Percentiles rank a stretch among this genome's conserved stretches.
These are phyloP conservation scores for Avena sativa DNA, from an alignment of 176 grass and related monocot species.

Conservation along the genomic window DNA sequence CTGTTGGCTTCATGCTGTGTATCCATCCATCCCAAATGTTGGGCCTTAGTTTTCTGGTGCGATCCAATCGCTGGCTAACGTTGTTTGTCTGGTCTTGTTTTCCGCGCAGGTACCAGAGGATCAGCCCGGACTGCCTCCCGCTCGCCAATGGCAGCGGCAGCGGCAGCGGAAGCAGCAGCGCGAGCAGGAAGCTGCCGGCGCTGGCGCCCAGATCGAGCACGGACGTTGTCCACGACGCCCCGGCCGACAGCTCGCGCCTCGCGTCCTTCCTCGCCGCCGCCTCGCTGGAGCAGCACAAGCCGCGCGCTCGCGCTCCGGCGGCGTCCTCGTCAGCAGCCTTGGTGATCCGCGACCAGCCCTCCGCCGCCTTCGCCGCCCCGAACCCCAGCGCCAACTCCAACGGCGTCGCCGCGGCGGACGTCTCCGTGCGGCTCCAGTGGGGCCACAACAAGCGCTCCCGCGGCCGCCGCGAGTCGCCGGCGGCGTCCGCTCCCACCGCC, in stretches of 20 bases:
- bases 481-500: conserved; percentile 1
- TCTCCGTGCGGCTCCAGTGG: conserved; percentile 64
- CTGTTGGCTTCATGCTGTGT: background rate
- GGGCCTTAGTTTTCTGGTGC: conserved; percentile 29
- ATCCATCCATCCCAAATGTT: conserved; percentile 15
- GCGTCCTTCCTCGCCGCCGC: conserved; percentile 33
- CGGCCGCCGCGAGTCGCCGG: conserved; percentile 49
- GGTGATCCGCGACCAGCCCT: conserved; percentile 9
- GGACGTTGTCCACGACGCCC: conserved; percentile 21
- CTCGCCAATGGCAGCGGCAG: conserved; percentile 43
- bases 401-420: background rate
- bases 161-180: background rate
- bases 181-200: conserved; percentile 29
- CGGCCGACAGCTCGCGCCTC: conserved; percentile 23
- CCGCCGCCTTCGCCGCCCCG: conserved; percentile 26
- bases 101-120: conserved; percentile 64
- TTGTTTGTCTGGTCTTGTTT: conserved; percentile 28
- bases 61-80: conserved; percentile 38
- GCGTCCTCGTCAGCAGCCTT: background rate
- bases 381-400: background rate
- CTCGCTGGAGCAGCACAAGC: conserved; percentile 44
- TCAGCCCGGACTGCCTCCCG: conserved; percentile 56
- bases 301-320: conserved; percentile 29
- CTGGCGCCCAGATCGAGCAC: conserved; percentile 47
- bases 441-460: conserved; percentile 79